phyloP scores from a whole-genome alignment of 2,329 filamentous ascomycete genomes.

The Botrytis aclada region DNA sequence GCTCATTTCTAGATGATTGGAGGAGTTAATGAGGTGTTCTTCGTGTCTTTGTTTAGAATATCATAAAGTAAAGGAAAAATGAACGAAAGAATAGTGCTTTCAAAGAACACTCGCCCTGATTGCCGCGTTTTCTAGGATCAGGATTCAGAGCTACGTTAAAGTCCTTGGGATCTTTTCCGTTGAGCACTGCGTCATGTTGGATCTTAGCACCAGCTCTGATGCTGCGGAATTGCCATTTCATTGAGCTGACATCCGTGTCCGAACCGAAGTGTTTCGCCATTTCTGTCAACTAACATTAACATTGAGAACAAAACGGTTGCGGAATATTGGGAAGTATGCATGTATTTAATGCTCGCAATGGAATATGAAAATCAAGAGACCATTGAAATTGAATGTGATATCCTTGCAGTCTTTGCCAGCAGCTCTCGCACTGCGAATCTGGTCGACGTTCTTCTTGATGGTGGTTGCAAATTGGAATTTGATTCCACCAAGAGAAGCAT shows the following conservation, averaged over 20 bases:
- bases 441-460: constrained; percentile 39
- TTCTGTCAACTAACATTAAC: constrained; percentile 21
- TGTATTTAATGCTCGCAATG: neutral
- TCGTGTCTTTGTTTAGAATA: neutral
- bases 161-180: constrained; percentile 17
- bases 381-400: neutral
- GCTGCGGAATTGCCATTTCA: constrained; percentile 56
- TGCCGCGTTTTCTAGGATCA: neutral
- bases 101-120: constrained; percentile 2
- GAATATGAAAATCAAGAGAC: neutral
- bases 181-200: constrained; percentile 43
- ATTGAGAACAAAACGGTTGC: neutral
- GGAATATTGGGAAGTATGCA: neutral
- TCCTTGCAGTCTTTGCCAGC: constrained; percentile 35
- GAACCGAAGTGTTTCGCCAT: constrained; percentile 22
- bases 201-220: constrained; percentile 53
- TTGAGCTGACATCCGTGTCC: constrained; percentile 25
- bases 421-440: constrained; percentile 36
- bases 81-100: neutral
- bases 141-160: constrained; percentile 16
- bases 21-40: neutral
- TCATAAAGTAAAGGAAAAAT: neutral
- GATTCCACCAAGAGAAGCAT: constrained; percentile 49
- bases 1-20: neutral
- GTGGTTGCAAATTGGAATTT: constrained; percentile 31